Evolutionary conservation across 192 early-diverging fungal genomes (phyloP), one percentile per base, ranked within the genome.

Genomic region (Umbelopsis sp.): DNA sequence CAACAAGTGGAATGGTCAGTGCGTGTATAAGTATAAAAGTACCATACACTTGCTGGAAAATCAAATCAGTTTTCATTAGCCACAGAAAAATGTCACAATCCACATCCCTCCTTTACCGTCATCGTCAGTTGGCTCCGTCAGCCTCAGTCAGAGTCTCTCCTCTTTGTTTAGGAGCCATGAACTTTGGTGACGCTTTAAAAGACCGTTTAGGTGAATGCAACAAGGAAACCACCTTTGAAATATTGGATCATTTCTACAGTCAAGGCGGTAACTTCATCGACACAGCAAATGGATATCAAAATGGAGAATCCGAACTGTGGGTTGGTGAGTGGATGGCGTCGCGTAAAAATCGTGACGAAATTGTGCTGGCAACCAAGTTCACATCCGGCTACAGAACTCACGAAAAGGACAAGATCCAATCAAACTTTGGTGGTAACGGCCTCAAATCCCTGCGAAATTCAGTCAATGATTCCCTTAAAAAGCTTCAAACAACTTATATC

Each of bases 331-430:
- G 84, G 41, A 70, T 91, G 12, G 43, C 73, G 0, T 70, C 80
- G 53, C 85, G 86, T 36, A 47, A 31, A 45, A 67, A 45, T 43
- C 81, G 88, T 45, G 83, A 83, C 49, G 73, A 85, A 26, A 77
- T 90, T 25, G 86, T 88, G 4, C 49, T 90, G 31, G 87, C 87
- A 0, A 88, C 88, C 56, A 90, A 90, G 66, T 82, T 80, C 69
- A 56, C 77, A 1, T 68, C 77, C 72, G 76, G 62, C 66, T 69
- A 22, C 21, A 62, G 16, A 45, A 5, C 4, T n/a, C 21, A 73
- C 36, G 21, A 38, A 24, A 44, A 26, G 26, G 24, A 47, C 29
- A 70, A 65, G 82, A 44, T 29, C 25, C 68, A 72, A 66, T 65
- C 25, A 50, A 49, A 59, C 65, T 45, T 25, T 26, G 79, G 78